These are phyloP conservation scores for Eustoma russellianum DNA, from an alignment of 257 asterid species.

Conservation along the genomic window DNA sequence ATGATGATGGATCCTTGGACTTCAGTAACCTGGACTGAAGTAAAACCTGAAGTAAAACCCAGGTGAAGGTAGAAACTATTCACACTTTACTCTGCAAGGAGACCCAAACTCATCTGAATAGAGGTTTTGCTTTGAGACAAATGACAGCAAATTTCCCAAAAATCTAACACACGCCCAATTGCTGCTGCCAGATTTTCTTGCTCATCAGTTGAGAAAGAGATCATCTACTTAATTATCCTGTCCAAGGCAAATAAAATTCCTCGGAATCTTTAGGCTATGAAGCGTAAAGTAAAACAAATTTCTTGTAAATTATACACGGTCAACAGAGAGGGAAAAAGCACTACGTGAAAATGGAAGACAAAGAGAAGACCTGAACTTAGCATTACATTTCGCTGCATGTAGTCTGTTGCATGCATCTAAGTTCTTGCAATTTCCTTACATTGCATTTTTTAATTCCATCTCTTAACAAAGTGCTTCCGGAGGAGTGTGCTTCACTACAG, in stretches of 20 bases:
- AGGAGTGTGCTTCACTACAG: slow-evolving; percentile 22
- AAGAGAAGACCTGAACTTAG: slow-evolving; percentile 12
- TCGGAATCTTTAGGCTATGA: background rate
- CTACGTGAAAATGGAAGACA: background rate
- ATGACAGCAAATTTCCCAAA: too few relatives aligned
- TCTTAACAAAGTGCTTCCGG: slow-evolving; percentile 53
- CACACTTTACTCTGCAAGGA: too few relatives aligned
- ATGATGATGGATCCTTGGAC: too few relatives aligned
- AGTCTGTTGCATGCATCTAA: slow-evolving; percentile 22
- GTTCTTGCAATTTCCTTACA: slow-evolving; percentile 36
- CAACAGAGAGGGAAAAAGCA: background rate
- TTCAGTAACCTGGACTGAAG: too few relatives aligned
- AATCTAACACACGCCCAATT: too few relatives aligned
- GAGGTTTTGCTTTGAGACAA: too few relatives aligned
- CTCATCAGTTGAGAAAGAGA: too few relatives aligned
- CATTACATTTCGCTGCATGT: slow-evolving; percentile 10
- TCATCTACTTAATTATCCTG: too few relatives aligned
- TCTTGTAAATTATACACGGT: background rate
- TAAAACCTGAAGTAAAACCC: too few relatives aligned
- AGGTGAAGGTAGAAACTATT: too few relatives aligned
- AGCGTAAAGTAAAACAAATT: background rate
- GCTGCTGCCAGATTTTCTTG: too few relatives aligned
- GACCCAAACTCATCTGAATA: too few relatives aligned
- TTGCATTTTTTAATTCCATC: slow-evolving; percentile 57
- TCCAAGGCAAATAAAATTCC: background rate